Conservation (phyloP, 306 rosid species). For the Trifolium fragiferum region DNA sequence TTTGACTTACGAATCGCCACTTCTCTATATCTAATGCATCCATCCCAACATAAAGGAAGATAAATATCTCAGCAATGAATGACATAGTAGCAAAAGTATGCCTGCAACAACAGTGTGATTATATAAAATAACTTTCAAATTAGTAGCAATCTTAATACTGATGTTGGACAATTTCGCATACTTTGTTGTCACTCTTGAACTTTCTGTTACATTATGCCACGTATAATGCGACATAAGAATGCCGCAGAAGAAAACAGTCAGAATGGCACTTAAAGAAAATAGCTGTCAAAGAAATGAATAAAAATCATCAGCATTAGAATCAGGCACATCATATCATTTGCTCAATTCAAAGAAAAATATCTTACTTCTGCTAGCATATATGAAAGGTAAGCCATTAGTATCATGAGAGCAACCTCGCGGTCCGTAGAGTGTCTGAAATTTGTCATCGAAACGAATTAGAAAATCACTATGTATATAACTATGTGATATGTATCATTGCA, state of each 20-base stretch:
- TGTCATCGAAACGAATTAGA: conserved; percentile 15
- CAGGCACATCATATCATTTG: not conserved
- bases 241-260: conserved; percentile 97
- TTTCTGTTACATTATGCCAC: conserved; percentile 98
- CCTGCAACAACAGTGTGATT: conserved; percentile 52
- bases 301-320: conserved; percentile 16
- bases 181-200: conserved; percentile 98
- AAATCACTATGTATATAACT: not conserved
- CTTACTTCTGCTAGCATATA: conserved; percentile 92
- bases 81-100: conserved; percentile 94
- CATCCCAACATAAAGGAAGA: conserved; percentile 98
- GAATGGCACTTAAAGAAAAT: conserved; percentile 86
- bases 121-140: conserved; percentile 9
- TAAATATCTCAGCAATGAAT: conserved; percentile 85
- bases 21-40: conserved; percentile 96
- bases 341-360: conserved; percentile 7
- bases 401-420: conserved; percentile 97
- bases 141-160: conserved; percentile 2
- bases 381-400: conserved; percentile 97
- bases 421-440: conserved; percentile 81
- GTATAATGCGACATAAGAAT: conserved; percentile 99
- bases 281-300: conserved; percentile 62
- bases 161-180: conserved; percentile 47
- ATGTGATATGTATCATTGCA: not conserved
- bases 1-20: conserved; percentile 82